Percentiles rank a stretch among this genome's conserved stretches.
phyloP scores from a whole-genome alignment of 1,284 basidiomycete genomes.

The Leccinum subatratum region DNA sequence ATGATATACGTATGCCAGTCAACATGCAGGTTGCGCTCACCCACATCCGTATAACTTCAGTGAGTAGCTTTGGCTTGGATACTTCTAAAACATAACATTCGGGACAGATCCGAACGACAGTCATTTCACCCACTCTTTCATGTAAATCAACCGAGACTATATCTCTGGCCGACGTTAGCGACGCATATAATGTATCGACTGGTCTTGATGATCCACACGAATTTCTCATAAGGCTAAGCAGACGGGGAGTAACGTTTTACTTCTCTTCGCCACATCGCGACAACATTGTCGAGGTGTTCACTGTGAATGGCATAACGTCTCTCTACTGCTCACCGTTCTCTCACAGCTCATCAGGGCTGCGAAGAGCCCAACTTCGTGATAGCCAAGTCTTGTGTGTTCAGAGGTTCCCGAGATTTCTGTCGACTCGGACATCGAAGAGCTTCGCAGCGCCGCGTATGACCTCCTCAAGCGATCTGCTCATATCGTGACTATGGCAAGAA shows the following conservation, averaged over 20 bases:
- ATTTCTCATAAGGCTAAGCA: constrained; percentile 73
- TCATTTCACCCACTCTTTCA: constrained; percentile 57
- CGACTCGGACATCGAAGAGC: constrained; percentile 65
- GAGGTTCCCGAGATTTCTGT: constrained; percentile 70
- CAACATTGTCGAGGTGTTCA: constrained; percentile 64
- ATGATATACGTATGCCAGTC: constrained; percentile 60
- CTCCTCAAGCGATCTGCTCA: constrained; percentile 64
- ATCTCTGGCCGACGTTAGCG: constrained; percentile 73
- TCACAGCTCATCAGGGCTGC: constrained; percentile 60
- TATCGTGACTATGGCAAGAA: constrained; percentile 75
- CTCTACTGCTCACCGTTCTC: constrained; percentile 1
- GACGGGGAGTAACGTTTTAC: constrained; percentile 64
- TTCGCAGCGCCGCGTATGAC: constrained; percentile 74
- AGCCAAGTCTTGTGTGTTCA: constrained; percentile 55
- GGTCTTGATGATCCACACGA: constrained; percentile 74
- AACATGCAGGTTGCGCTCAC: constrained; percentile 56
- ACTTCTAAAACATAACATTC: constrained; percentile 11
- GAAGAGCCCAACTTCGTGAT: constrained; percentile 61
- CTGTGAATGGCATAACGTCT: background rate
- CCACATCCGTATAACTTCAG: constrained; percentile 67
- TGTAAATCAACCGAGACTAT: constrained; percentile 79
- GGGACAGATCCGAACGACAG: constrained; percentile 55
- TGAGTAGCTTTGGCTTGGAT: constrained; percentile 32
- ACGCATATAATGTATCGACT: constrained; percentile 75
- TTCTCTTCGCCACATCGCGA: constrained; percentile 68